Evolutionary conservation across 441 rosid species (phyloP).

Genomic region (Pelargonium fulgidum): DNA sequence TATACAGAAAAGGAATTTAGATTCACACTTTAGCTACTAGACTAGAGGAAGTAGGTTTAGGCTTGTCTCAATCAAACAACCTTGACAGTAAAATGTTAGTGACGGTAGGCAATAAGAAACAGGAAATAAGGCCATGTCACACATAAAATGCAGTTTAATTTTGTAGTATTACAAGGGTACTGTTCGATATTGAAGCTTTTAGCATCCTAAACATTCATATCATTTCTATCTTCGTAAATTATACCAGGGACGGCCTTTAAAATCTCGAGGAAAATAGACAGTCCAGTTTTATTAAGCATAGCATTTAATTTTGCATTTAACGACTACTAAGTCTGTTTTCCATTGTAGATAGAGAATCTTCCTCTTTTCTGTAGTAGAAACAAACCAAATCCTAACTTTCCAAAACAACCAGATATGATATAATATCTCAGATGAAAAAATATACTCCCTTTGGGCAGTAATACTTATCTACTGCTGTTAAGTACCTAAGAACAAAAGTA

Average conservation of each 20-base stretch:
- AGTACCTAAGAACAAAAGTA: too few species aligned
- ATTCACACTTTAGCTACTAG: constrained; percentile 4
- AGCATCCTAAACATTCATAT: background rate
- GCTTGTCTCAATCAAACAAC: constrained; percentile 3
- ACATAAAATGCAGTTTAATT: background rate
- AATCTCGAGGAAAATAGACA: background rate
- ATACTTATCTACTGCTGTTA: too few species aligned
- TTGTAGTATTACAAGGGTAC: background rate
- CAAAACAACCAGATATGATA: background rate
- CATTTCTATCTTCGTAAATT: background rate
- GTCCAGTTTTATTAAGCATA: background rate
- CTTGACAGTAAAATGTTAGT: background rate
- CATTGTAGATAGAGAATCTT: background rate
- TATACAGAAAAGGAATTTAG: constrained; percentile 16
- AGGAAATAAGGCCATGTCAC: background rate
- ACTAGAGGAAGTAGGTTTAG: background rate
- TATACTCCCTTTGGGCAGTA: background rate
- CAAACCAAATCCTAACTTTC: background rate
- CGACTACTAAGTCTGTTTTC: background rate
- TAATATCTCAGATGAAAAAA: background rate
- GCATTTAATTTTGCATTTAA: background rate
- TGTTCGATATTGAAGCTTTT: background rate
- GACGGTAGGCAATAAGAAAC: background rate
- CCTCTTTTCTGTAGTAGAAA: background rate
- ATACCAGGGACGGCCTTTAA: background rate